Evolutionary conservation across 768 basidiomycete genomes (phyloP).

Genomic region (Leccinum rimulosum): DNA sequence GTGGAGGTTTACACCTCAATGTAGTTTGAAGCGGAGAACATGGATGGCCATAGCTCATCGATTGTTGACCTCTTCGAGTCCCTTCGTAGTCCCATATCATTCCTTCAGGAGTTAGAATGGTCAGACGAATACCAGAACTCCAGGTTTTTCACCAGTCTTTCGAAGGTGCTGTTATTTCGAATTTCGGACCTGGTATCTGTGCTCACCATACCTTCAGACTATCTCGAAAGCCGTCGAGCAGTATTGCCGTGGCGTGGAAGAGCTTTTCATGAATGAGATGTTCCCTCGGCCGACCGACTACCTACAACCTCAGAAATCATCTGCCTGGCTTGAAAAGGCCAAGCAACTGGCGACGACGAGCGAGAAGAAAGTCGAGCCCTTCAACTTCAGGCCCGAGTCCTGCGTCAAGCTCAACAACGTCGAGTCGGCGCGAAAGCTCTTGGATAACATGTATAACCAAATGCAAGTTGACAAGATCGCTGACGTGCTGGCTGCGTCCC

Average conservation of each 20-base stretch:
- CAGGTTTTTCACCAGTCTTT: conserved; percentile 82
- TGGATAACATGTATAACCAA: conserved; percentile 93
- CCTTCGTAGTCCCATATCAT: conserved; percentile 83
- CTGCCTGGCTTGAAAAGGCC: conserved; percentile 86
- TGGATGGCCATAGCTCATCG: conserved; percentile 90
- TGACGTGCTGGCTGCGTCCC: conserved; percentile 54
- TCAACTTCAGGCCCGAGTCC: conserved; percentile 90
- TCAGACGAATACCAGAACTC: conserved; percentile 87
- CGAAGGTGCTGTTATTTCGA: conserved; percentile 59
- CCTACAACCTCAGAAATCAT: conserved; percentile 80
- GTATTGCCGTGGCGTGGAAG: conserved; percentile 85
- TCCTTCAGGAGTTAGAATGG: conserved; percentile 90
- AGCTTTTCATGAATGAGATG: conserved; percentile 94
- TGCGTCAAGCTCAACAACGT: conserved; percentile 99
- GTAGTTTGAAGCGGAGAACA: conserved; percentile 78
- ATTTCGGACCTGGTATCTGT: not conserved
- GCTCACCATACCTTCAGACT: conserved; percentile 48
- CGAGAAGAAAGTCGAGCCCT: conserved; percentile 92
- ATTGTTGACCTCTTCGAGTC: conserved; percentile 97
- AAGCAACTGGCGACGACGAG: conserved; percentile 69
- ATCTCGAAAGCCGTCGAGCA: conserved; percentile 90
- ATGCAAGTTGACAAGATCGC: conserved; percentile 87
- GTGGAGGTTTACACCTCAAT: conserved; percentile 2
- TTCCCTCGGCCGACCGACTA: conserved; percentile 80
- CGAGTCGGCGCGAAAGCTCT: conserved; percentile 82